phyloP scores from a whole-genome alignment of 2,329 filamentous ascomycete genomes.

The Gaeumannomyces tritici region DNA sequence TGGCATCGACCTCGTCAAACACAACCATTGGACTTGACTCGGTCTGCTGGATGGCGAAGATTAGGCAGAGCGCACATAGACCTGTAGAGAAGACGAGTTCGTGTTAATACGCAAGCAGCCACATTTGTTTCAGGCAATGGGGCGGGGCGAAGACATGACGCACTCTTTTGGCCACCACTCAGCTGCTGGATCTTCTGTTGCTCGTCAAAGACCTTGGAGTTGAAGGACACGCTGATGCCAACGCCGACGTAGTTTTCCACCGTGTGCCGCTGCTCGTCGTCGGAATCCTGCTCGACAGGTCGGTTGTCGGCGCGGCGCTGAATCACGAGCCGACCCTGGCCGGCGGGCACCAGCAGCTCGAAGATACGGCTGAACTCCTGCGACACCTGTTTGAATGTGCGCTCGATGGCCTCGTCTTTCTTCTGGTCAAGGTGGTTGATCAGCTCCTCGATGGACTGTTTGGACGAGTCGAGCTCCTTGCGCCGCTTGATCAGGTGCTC shows the following conservation, averaged over 20 bases:
- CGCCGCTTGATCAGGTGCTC: conserved; percentile 78
- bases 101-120: conserved; percentile 9
- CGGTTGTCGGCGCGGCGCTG: conserved; percentile 77
- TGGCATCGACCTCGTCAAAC: conserved; percentile 98
- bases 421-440: conserved; percentile 87
- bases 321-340: conserved; percentile 84
- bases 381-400: conserved; percentile 96
- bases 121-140: background rate
- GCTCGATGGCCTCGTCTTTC: conserved; percentile 96
- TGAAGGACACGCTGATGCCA: conserved; percentile 95
- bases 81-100: conserved; percentile 27
- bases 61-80: conserved; percentile 91
- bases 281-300: conserved; percentile 47
- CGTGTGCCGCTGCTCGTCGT: conserved; percentile 56
- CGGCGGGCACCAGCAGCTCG: conserved; percentile 87
- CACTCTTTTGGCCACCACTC: conserved; percentile 94
- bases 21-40: conserved; percentile 98
- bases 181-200: conserved; percentile 97
- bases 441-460: conserved; percentile 81
- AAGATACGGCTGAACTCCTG: conserved; percentile 90
- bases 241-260: conserved; percentile 97
- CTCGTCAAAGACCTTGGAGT: conserved; percentile 89
- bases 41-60: conserved; percentile 97
- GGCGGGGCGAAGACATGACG: conserved; percentile 19
- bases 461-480: conserved; percentile 77